Evolutionary conservation across 805 yeast species (phyloP).

Genomic region (Saturnispora besseyi): DNA sequence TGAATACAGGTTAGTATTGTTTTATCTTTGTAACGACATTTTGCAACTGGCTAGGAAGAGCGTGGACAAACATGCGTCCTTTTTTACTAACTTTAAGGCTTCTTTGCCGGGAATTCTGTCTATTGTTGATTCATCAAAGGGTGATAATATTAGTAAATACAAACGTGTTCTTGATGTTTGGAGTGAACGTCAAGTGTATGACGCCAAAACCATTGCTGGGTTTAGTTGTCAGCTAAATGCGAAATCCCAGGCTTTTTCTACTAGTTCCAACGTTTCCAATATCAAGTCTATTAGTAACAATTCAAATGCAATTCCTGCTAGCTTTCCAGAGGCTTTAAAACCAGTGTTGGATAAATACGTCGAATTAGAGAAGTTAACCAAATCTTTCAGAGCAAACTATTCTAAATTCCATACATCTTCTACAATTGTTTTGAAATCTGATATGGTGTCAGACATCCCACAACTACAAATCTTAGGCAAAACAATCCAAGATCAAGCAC

Average conservation of each 20-base stretch:
- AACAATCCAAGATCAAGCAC: conserved; percentile 13
- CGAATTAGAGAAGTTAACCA: conserved; percentile 1
- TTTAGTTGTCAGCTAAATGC: conserved; percentile 7
- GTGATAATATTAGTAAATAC: conserved; percentile 30
- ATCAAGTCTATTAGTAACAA: background rate
- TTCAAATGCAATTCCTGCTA: background rate
- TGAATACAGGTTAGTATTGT: conserved; percentile 28
- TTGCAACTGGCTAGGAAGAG: conserved; percentile 69
- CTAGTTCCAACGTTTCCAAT: background rate
- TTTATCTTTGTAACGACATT: conserved; percentile 73
- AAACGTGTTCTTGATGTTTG: conserved; percentile 47
- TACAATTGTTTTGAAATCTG: conserved; percentile 1
- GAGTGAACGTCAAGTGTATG: conserved; percentile 45
- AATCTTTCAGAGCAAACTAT: conserved; percentile 19
- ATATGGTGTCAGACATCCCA: background rate
- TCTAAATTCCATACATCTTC: conserved; percentile 15
- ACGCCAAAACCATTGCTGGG: conserved; percentile 15
- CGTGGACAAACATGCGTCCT: conserved; percentile 39
- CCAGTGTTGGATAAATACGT: conserved; percentile 5
- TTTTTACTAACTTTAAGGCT: conserved; percentile 46
- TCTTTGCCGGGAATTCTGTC: conserved; percentile 37
- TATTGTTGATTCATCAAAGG: background rate
- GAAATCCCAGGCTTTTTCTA: background rate
- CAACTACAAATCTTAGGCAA: conserved; percentile 16
- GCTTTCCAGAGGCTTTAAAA: conserved; percentile 7